Conservation (phyloP, 805 yeast genomes). For the Sungouiozyma intestinalis region DNA sequence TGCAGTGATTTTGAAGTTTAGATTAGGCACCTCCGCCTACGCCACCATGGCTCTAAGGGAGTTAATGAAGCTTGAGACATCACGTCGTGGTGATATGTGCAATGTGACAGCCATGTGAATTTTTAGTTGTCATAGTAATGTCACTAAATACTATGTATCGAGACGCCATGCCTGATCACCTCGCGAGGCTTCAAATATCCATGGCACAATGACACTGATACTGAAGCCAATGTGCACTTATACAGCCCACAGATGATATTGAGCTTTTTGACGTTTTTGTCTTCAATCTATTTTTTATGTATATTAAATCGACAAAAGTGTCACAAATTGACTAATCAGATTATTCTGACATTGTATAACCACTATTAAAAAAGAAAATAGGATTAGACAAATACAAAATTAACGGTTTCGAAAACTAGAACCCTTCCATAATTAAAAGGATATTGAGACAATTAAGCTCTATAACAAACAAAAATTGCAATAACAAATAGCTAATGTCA, state of each 20-base stretch:
- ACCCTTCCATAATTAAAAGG: no score
- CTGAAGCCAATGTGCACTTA: no score
- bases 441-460: not conserved
- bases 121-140: not conserved
- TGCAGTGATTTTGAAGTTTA: slow-evolving; percentile 69
- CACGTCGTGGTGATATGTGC: slow-evolving; percentile 41
- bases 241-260: no score
- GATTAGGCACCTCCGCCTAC: slow-evolving; percentile 76
- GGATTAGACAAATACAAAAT: no score
- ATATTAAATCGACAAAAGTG: not conserved
- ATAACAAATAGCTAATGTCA: not conserved
- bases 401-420: no score
- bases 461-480: not conserved
- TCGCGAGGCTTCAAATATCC: no score
- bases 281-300: no score
- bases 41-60: slow-evolving; percentile 98
- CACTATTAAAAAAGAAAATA: not conserved
- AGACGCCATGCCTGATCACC: no score
- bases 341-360: not conserved
- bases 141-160: no score
- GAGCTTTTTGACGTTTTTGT: no score
- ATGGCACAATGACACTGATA: no score
- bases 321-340: not conserved
- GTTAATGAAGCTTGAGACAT: slow-evolving; percentile 68
- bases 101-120: slow-evolving; percentile 25